These are phyloP conservation scores for Helotiales sp. DNA, from an alignment of 2,329 filamentous ascomycete species.

Conservation along the genomic window DNA sequence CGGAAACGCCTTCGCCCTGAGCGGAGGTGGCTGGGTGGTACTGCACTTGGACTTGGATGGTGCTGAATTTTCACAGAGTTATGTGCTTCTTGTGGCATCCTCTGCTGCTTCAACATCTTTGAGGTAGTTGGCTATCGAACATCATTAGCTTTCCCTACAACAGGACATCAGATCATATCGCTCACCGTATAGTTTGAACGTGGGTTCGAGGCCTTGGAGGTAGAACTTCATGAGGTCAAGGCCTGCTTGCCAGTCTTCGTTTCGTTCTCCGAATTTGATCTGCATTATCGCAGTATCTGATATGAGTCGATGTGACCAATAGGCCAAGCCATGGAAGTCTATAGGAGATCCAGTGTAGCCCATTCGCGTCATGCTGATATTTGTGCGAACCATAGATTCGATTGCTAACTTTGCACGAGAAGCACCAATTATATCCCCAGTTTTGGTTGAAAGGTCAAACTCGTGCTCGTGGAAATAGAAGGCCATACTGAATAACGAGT, in stretches of 20 bases:
- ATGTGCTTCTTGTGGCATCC: neutral
- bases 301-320: slow-evolving; percentile 24
- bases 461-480: slow-evolving; percentile 21
- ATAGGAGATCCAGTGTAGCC: slow-evolving; percentile 17
- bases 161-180: neutral
- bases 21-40: neutral
- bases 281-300: slow-evolving; percentile 17
- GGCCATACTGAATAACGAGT: slow-evolving; percentile 8
- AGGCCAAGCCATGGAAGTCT: slow-evolving; percentile 22
- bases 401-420: slow-evolving; percentile 15
- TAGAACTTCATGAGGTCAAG: slow-evolving; percentile 25
- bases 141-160: neutral
- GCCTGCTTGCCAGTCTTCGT: slow-evolving; percentile 20
- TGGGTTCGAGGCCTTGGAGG: slow-evolving; percentile 23
- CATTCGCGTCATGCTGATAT: slow-evolving; percentile 11
- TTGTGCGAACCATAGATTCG: slow-evolving; percentile 18
- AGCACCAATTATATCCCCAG: neutral
- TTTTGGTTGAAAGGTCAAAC: slow-evolving; percentile 6
- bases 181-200: slow-evolving; percentile 21
- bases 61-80: neutral
- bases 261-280: slow-evolving; percentile 23
- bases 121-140: slow-evolving; percentile 4
- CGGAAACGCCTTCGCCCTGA: neutral
- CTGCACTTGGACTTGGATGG: neutral
- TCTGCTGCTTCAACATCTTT: slow-evolving; percentile 16